Evolutionary conservation across 306 rosid genomes (phyloP).

Genomic region (Cucumis cinereus): DNA sequence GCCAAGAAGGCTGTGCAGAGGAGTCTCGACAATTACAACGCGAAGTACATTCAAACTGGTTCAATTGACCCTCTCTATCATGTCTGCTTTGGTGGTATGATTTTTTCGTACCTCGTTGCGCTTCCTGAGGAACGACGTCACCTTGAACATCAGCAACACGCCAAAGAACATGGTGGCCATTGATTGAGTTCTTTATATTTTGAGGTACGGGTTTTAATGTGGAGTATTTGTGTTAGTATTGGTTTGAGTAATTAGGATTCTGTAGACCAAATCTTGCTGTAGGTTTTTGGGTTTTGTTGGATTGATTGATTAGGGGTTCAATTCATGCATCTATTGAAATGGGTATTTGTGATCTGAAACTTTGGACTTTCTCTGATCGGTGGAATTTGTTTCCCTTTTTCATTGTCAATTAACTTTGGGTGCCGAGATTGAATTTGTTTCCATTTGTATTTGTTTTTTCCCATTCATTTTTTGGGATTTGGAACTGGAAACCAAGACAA

Average conservation of each 20-base stretch:
- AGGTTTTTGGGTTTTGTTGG: background rate
- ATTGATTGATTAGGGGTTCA: background rate
- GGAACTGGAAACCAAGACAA: background rate
- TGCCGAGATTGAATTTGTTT: background rate
- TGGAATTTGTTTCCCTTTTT: background rate
- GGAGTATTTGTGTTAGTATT: background rate
- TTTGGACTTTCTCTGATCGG: background rate
- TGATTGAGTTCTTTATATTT: conserved; percentile 8
- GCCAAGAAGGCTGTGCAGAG: conserved; percentile 30
- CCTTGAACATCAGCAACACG: conserved; percentile 50
- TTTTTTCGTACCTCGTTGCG: conserved; percentile 57
- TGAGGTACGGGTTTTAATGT: background rate
- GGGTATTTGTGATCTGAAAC: background rate
- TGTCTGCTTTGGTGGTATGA: conserved; percentile 68
- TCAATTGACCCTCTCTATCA: conserved; percentile 47
- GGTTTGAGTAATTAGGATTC: background rate
- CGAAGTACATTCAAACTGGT: conserved; percentile 61
- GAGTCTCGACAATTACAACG: conserved; percentile 54
- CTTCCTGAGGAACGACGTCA: conserved; percentile 85
- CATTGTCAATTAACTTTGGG: background rate
- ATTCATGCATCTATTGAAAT: background rate
- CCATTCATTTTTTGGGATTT: background rate
- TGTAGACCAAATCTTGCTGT: background rate
- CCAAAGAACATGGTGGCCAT: conserved; percentile 51
- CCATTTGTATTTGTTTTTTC: background rate